phyloP scores from a whole-genome alignment of 352 stramenopile species.

The Phytophthora capsici region DNA sequence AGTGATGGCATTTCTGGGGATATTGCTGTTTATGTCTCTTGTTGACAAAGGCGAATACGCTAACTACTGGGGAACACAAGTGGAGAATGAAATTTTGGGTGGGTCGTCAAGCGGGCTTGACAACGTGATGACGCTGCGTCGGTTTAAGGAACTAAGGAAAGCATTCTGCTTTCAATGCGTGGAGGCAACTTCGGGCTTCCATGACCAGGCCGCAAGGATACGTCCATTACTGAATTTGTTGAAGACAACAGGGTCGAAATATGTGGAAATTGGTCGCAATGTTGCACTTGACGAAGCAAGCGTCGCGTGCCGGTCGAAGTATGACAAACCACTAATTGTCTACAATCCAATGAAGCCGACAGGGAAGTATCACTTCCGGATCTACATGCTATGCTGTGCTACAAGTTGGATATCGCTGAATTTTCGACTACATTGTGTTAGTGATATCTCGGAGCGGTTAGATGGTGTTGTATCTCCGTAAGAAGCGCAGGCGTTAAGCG shows the following conservation, averaged over 20 bases:
- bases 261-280: constrained; percentile 4
- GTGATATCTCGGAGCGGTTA: constrained; percentile 27
- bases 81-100: constrained; percentile 21
- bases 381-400: constrained; percentile 38
- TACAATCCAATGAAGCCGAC: constrained; percentile 16
- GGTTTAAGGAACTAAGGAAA: constrained; percentile 26
- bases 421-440: constrained; percentile 34
- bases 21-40: constrained; percentile 13
- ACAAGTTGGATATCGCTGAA: constrained; percentile 32
- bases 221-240: background rate
- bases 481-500: background rate
- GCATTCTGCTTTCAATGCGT: constrained; percentile 25
- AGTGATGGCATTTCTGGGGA: constrained; percentile 12
- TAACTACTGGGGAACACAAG: constrained; percentile 41
- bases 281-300: constrained; percentile 16
- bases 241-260: constrained; percentile 5
- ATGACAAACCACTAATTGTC: background rate
- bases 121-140: constrained; percentile 22
- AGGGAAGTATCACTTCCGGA: constrained; percentile 42
- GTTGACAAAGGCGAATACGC: constrained; percentile 37
- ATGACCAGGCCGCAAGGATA: background rate
- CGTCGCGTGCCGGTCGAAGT: constrained; percentile 4
- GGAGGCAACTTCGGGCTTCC: background rate
- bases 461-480: constrained; percentile 1
- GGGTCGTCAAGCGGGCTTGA: constrained; percentile 6